A percentile compares a stretch with the other conserved stretches of the same genome.
Evolutionary conservation across 2,329 filamentous ascomycete species (phyloP).

Genomic region (Sclerotinia minor): DNA sequence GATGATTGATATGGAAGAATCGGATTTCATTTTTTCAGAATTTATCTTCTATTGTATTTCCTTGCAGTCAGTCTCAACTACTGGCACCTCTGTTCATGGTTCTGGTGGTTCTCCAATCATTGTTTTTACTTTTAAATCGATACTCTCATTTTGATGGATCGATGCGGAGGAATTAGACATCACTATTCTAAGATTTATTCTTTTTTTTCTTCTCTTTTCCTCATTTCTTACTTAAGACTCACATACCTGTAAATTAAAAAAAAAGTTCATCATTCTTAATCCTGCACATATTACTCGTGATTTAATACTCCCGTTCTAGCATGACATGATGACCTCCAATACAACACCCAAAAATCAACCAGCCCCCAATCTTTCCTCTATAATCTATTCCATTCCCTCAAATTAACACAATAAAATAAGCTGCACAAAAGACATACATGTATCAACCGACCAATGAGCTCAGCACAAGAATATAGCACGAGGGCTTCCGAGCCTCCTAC

Average conservation of each 20-base stretch:
- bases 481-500: background rate
- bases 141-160: background rate
- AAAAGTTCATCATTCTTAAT: background rate
- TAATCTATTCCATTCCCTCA: too few species aligned
- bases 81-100: background rate
- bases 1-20: background rate
- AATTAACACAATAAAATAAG: too few species aligned
- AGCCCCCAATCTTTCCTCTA: too few species aligned
- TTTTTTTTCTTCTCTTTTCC: background rate
- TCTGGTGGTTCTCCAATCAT: background rate
- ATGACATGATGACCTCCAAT: too few species aligned
- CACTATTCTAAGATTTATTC: background rate
- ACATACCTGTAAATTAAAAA: background rate
- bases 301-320: too few species aligned
- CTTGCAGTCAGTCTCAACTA: background rate
- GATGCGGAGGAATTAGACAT: background rate
- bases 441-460: background rate
- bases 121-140: background rate
- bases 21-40: background rate
- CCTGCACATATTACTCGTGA: too few species aligned
- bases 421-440: background rate
- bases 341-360: too few species aligned
- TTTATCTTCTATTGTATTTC: background rate
- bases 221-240: background rate
- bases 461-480: rapidly evolving